These are phyloP conservation scores for Citropsis articulata DNA, from an alignment of 345 rosid species.

Conservation along the genomic window DNA sequence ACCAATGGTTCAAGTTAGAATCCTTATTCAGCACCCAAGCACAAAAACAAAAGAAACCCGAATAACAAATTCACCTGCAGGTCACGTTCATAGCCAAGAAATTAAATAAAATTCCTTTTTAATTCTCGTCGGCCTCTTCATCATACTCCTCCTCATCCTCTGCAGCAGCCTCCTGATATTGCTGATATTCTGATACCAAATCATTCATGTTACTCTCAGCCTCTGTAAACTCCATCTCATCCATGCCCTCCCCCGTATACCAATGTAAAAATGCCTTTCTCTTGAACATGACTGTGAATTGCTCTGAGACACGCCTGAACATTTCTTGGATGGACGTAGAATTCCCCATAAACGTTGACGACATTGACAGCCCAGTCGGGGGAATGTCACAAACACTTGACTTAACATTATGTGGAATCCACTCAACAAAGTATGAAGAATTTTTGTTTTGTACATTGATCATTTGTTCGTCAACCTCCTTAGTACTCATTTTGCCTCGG, in stretches of 20 bases:
- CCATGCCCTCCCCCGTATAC: constrained; percentile 97
- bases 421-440: constrained; percentile 82
- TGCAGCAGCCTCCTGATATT: constrained; percentile 77
- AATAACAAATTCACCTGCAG: not conserved
- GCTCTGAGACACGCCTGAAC: constrained; percentile 60
- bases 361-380: constrained; percentile 67
- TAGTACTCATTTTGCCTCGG: constrained; percentile 91
- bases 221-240: constrained; percentile 94
- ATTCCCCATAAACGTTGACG: constrained; percentile 78
- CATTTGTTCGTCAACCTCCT: constrained; percentile 91
- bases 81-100: constrained; percentile 5
- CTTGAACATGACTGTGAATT: constrained; percentile 59
- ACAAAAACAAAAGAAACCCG: not conserved
- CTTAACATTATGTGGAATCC: constrained; percentile 67
- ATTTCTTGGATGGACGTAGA: constrained; percentile 70
- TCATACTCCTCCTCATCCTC: constrained; percentile 58
- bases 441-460: constrained; percentile 91
- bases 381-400: constrained; percentile 81
- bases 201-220: constrained; percentile 95
- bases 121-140: constrained; percentile 48
- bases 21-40: constrained; percentile 23
- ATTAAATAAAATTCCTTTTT: constrained; percentile 2
- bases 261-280: constrained; percentile 70
- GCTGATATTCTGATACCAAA: constrained; percentile 85
- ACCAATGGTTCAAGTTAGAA: constrained; percentile 10